Base-by-base conservation (phyloP, 805 yeast genomes). In the Candida vaughaniae region DNA sequence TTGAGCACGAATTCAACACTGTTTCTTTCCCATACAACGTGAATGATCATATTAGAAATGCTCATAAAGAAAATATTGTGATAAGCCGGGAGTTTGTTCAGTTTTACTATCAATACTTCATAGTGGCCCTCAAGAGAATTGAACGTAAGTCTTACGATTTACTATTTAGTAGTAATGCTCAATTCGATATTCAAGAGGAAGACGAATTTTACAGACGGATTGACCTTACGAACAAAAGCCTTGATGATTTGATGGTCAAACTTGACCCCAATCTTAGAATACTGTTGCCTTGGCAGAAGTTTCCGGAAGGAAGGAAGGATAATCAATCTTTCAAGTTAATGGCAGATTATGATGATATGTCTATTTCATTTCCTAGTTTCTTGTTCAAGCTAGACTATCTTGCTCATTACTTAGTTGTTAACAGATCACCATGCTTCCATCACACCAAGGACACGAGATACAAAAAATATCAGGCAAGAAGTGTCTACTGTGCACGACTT, bases 401-500 rank as follows among this genome's bases (percentile, higher is more conserved):
- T 32, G 42, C 55, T 7, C 63, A 61, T 36, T 45, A 54, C 22
- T 39, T 55, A 33, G 39, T 53, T 5, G 42, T 61, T 14, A 61
- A 62, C 39, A 39, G 66, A 29, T 49, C 59, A 2, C 62, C 66
- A 10, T 50, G 56, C 36, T 48, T 18, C 45, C 29, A 38, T 11
- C 38, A 36, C 3, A 31, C 41, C 5, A 45, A 46, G 2, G 51
- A 47, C 29, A 37, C 41, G n/a, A 43, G 45, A 25, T 44, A 36
- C 25, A 19, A 44, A 4, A 26, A 33, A 9, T 54, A 44, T 41
- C 47, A 58, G 1, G 43, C 45, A 15, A 38, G 52, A 11, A 50
- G 64, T 2, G 44, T 57, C 18, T 58, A 58, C n/a, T 49, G 59
- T 38, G 55, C 66, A 14, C 44, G 66, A 22, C 45, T 52, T 4